Evolutionary conservation across 2,329 filamentous ascomycete species (phyloP), one percentile per base, ranked within the genome.

Genomic region (Cercospora zeina): DNA sequence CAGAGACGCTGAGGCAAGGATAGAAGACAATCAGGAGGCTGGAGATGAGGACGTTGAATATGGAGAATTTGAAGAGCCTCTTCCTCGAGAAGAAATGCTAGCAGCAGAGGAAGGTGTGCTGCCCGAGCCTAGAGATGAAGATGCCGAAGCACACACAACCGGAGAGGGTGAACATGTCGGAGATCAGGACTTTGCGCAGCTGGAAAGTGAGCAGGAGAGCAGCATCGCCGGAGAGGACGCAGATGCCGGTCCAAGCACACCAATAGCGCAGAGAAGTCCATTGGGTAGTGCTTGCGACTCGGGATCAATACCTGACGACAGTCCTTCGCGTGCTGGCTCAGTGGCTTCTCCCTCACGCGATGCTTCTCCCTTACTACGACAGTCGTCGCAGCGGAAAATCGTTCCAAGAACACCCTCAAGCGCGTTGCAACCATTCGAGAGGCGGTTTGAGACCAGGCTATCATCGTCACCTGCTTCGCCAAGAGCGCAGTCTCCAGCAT

Each of bases 381-480:
- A 42, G 16, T 5, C 31, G 24, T 50, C 56, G 7, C 33, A 54
- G 21, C 81, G 88, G 62, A 86, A 86, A 68, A 88, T 88, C 14
- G 83, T 89, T 62, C 83, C 86, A 19, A 83, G 86, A 64, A 77
- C 89, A 67, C 88, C 91, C 13, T 90, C 89, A 14, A 90, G 90
- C 19, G 92, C 91, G 14, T 89, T 97, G 70, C 87, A 93, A 72
- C 93, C 95, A 4, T 99, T 99, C 75, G 95, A 99, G 74, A 87
- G 91, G 66, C 87, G 95, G 60, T 99, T 99, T 77, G 92, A 96
- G 74, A 93, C 93, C 14, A 88, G 93, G 53, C 85, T 97, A 62
- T 87, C 88, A 9, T 85, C 88, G 13, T 85, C 83, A 4, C 81
- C 83, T 9, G 75, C 81, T 1, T 86, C 86, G 27, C 87, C 89